Evolutionary conservation across 2,329 filamentous ascomycete genomes (phyloP), one percentile per base, ranked within the genome.

Genomic region (Aspergillus tamarii): DNA sequence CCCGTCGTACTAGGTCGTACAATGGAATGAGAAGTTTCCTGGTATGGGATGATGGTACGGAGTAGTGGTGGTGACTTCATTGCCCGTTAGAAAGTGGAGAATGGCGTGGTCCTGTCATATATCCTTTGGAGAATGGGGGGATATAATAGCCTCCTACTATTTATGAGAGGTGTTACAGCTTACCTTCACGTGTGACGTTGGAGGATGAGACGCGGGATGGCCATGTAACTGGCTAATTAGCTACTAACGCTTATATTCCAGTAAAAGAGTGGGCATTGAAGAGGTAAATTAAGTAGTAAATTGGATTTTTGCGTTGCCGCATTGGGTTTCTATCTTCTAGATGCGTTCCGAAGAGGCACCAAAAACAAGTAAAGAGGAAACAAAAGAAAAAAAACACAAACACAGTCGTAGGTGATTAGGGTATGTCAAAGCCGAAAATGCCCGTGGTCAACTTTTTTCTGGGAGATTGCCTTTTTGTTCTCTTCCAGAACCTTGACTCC

Each of bases 251-350:
- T 19, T 19, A n/a, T 41, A 41, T 41, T 41, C 8, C 39, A 9
- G 8, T 9, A n/a, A 19, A 0, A 9, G 16, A 7, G 8, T 41
- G 16, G 7, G 34, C 28, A 50, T 28, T 28, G 32, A 52, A 30
- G n/a, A 23, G 4, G 34, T 41, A 34, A 21, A 52, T 50, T 50
- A 52, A 53, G 39, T 41, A 41, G 39, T 41, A 41, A 3, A 41
- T 41, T 41, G 39, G 39, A 11, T 36, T 58, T 36, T 32, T 55
- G 61, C 61, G 61, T 63, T 43, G 61, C 61, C 61, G 61, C 61
- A 43, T 60, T 23, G 28, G 14, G 34, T 43, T 54, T 62, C 30
- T 48, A 26, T 59, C 46, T 62, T 32, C 57, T 63, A 63, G 57
- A 34, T 54, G 50, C 23, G 26, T 41, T 30, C 34, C 36, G 39